Evolutionary conservation across 371 early-diverging fungal species (phyloP).

Genomic region (Rhizomucor miehei): DNA sequence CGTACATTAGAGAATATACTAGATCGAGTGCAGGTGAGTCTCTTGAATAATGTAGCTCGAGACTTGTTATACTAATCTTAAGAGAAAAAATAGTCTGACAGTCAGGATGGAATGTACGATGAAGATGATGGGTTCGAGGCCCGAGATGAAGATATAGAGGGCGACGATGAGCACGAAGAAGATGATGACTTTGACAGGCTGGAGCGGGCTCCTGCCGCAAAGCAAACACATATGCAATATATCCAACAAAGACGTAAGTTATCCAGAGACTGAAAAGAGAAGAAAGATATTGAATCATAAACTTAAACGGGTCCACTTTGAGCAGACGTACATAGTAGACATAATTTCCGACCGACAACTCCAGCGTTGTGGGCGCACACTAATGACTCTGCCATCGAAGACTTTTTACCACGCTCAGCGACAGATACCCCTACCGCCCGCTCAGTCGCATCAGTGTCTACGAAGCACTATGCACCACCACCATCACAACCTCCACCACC

Average conservation of each 20-base stretch:
- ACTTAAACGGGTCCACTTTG: too few relatives aligned
- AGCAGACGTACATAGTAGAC: too few relatives aligned
- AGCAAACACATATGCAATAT: too few relatives aligned
- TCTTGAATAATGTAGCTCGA: too few relatives aligned
- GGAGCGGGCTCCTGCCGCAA: conserved; percentile 1
- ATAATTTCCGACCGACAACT: conserved; percentile 12
- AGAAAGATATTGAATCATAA: background rate
- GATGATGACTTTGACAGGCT: background rate
- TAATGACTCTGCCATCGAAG: conserved; percentile 8
- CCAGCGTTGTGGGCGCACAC: conserved; percentile 18
- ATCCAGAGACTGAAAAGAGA: background rate
- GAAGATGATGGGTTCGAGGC: too few relatives aligned
- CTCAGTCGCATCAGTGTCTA: background rate
- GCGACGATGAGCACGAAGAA: background rate
- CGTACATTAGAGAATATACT: conserved; percentile 8
- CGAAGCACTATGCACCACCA: background rate
- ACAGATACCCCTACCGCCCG: background rate
- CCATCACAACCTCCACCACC: background rate
- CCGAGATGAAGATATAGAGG: background rate
- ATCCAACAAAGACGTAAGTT: too few relatives aligned
- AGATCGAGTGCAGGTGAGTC: conserved; percentile 20
- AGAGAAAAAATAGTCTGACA: too few relatives aligned
- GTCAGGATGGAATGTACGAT: too few relatives aligned
- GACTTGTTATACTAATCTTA: background rate
- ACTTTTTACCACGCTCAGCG: conserved; percentile 2